phyloP scores from a whole-genome alignment of 257 asterid genomes.

The Rehmannia glutinosa region DNA sequence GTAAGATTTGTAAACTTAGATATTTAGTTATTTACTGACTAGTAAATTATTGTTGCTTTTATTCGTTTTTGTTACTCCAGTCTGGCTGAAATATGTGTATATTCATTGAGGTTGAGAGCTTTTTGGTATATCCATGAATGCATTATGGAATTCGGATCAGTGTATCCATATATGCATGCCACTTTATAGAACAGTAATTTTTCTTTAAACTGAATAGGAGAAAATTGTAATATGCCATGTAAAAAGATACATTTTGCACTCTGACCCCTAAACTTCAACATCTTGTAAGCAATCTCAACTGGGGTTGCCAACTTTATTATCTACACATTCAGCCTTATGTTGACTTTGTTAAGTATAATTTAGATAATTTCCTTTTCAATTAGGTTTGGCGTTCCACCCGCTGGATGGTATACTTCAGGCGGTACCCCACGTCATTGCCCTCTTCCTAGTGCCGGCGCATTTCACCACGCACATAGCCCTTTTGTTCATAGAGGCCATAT shows the following conservation, averaged over 20 bases:
- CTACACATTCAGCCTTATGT: no score
- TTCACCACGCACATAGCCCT: conserved; percentile 73
- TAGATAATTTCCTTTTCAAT: neutral
- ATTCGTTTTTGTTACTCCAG: neutral
- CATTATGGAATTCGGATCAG: neutral
- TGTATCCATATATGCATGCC: neutral
- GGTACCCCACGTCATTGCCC: conserved; percentile 74
- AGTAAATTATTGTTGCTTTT: neutral
- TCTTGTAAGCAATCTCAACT: no score
- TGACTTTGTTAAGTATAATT: conserved; percentile 5
- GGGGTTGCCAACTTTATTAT: no score
- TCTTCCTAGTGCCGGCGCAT: conserved; percentile 76
- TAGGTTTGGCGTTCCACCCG: conserved; percentile 96
- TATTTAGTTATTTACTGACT: no score
- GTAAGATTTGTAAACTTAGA: neutral
- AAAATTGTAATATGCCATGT: no score
- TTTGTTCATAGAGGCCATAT: conserved; percentile 69
- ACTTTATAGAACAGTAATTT: neutral
- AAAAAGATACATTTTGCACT: no score
- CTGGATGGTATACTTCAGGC: conserved; percentile 95
- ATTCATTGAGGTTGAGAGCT: no score
- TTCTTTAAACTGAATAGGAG: no score
- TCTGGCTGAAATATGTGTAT: neutral
- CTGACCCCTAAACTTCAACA: no score
- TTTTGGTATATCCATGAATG: no score